Evolutionary conservation across 768 basidiomycete species (phyloP).

Genomic region (Harrya chromipes): DNA sequence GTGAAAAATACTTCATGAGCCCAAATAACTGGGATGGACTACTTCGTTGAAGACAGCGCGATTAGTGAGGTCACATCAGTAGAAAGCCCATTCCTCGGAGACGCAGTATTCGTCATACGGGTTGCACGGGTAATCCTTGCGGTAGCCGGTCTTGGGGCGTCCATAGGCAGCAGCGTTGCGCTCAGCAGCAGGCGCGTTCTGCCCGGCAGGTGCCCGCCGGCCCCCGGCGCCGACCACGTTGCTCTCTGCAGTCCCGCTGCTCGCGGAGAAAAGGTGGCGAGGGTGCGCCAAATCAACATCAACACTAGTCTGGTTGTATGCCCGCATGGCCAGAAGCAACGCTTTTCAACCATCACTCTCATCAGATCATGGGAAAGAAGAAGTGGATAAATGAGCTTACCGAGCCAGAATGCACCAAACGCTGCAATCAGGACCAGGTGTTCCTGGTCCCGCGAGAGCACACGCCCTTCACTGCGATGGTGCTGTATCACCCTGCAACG

Average conservation of each 20-base stretch:
- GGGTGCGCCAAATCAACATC: constrained; percentile 31
- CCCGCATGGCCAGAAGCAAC: constrained; percentile 41
- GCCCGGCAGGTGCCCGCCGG: constrained; percentile 22
- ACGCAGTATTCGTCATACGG: constrained; percentile 64
- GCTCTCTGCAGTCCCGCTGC: constrained; percentile 33
- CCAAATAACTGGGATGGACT: background rate
- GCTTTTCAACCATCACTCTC: constrained; percentile 26
- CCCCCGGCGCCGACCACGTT: constrained; percentile 33
- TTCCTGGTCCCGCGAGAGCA: constrained; percentile 69
- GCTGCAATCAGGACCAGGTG: constrained; percentile 70
- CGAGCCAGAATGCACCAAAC: constrained; percentile 73
- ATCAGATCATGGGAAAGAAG: constrained; percentile 3
- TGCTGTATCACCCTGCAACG: constrained; percentile 60
- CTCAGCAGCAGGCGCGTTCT: constrained; percentile 23
- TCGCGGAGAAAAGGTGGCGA: constrained; percentile 31
- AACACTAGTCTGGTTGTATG: constrained; percentile 32
- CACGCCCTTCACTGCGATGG: constrained; percentile 52
- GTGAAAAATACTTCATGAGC: constrained; percentile 7
- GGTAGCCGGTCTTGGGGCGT: constrained; percentile 31
- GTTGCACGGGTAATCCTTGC: constrained; percentile 52
- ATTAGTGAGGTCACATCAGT: constrained; percentile 19
- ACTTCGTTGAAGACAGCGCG: background rate
- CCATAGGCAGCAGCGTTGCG: constrained; percentile 30
- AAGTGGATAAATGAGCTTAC: constrained; percentile 38
- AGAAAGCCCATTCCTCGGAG: constrained; percentile 66